phyloP scores from a whole-genome alignment of 306 rosid genomes.

The Astragalus glycyphyllos region DNA sequence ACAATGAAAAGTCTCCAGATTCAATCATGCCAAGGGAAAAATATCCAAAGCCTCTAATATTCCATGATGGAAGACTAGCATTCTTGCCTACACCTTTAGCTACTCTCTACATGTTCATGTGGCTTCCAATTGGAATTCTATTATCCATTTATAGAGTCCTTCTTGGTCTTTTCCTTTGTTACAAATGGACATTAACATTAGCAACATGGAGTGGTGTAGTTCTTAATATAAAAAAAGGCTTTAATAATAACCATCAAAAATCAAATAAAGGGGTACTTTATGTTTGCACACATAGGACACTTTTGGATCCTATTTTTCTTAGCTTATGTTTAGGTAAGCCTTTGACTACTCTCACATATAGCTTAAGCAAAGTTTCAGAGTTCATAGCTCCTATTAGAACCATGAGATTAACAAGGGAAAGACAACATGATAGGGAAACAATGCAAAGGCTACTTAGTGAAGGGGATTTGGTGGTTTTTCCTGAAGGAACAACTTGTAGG shows the following conservation, averaged over 20 bases:
- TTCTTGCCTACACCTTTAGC: slow-evolving; percentile 79
- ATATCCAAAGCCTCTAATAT: slow-evolving; percentile 75
- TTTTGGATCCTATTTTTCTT: slow-evolving; percentile 78
- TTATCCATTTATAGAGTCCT: slow-evolving; percentile 56
- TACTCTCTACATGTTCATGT: slow-evolving; percentile 70
- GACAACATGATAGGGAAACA: slow-evolving; percentile 16
- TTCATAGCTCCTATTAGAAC: slow-evolving; percentile 34
- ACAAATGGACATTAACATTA: neutral
- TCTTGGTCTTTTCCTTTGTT: slow-evolving; percentile 10
- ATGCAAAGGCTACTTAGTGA: slow-evolving; percentile 36
- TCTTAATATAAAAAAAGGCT: neutral
- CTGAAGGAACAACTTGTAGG: slow-evolving; percentile 47
- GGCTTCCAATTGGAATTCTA: slow-evolving; percentile 50
- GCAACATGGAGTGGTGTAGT: slow-evolving; percentile 1
- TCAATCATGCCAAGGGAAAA: slow-evolving; percentile 53
- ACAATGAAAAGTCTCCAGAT: neutral
- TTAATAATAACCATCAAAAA: neutral
- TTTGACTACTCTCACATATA: slow-evolving; percentile 79
- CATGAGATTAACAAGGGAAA: slow-evolving; percentile 40
- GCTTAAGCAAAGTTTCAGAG: slow-evolving; percentile 44
- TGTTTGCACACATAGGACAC: slow-evolving; percentile 81
- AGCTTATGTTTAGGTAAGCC: slow-evolving; percentile 56
- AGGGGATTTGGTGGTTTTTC: slow-evolving; percentile 43
- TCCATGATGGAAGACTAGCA: slow-evolving; percentile 85
- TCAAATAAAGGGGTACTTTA: slow-evolving; percentile 62